phyloP scores from a whole-genome alignment of 2,329 filamentous ascomycete species.

The Aspergillus puulaauensis region DNA sequence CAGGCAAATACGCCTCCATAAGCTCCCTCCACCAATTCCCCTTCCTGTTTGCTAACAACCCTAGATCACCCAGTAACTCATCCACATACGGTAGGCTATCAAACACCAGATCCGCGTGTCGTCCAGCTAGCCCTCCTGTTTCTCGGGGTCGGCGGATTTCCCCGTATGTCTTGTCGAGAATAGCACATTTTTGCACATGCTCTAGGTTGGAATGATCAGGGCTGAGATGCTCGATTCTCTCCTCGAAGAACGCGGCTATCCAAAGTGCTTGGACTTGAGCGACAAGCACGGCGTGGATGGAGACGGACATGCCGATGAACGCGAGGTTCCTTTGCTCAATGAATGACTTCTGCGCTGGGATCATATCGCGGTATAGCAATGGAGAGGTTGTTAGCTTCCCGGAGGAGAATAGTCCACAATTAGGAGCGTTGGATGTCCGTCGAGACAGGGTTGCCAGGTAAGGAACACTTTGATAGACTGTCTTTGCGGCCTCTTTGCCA shows the following conservation, averaged over 20 bases:
- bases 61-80: conserved; percentile 61
- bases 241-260: conserved; percentile 3
- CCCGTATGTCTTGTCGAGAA: neutral
- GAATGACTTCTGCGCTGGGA: neutral
- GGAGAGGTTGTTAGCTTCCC: neutral
- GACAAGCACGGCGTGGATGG: neutral
- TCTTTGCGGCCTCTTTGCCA: neutral
- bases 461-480: neutral
- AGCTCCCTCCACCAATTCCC: conserved; percentile 23
- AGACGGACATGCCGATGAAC: conserved; percentile 5
- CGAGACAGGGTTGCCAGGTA: neutral
- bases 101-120: conserved; percentile 47
- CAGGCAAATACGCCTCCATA: conserved; percentile 23
- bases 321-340: neutral
- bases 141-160: neutral
- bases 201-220: neutral
- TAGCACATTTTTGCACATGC: neutral
- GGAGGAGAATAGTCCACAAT: neutral
- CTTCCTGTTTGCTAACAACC: conserved; percentile 46
- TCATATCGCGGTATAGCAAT: neutral
- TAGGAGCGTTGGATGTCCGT: neutral
- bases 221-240: neutral
- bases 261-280: conserved; percentile 10
- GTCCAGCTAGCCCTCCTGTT: neutral
- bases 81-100: conserved; percentile 69